phyloP scores from a whole-genome alignment of 1,284 basidiomycete species.

The Cutaneotrichosporon sp. region DNA sequence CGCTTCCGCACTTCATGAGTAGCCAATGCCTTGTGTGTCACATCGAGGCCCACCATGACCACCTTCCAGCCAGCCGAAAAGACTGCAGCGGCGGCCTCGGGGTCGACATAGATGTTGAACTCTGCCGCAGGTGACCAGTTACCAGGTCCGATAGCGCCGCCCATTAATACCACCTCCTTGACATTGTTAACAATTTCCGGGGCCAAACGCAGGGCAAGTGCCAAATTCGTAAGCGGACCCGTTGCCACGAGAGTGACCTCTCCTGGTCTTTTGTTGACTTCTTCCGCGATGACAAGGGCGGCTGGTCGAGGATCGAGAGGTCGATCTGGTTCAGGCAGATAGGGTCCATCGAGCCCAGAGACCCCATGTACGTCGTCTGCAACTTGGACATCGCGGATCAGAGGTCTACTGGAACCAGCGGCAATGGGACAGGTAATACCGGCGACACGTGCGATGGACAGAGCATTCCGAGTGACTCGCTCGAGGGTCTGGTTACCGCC shows the following conservation, averaged over 20 bases:
- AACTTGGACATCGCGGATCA: conserved; percentile 4
- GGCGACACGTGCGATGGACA: conserved; percentile 13
- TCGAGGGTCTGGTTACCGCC: conserved; percentile 20
- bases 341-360: conserved; percentile 13
- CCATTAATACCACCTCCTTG: conserved; percentile 21
- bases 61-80: conserved; percentile 10
- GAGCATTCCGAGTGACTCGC: conserved; percentile 18
- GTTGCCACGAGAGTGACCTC: conserved; percentile 18
- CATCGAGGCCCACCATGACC: conserved; percentile 21
- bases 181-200: conserved; percentile 7
- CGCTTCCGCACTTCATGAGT: conserved; percentile 3
- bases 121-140: conserved; percentile 16
- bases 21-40: conserved; percentile 18
- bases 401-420: background rate
- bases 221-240: conserved; percentile 23
- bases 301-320: conserved; percentile 11
- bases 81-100: conserved; percentile 19
- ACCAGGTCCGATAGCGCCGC: conserved; percentile 16
- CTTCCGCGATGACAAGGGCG: conserved; percentile 13
- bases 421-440: conserved; percentile 15
- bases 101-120: conserved; percentile 23
- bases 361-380: conserved; percentile 13
- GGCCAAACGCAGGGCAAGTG: conserved; percentile 9
- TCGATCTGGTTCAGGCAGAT: conserved; percentile 2
- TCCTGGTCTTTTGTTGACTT: conserved; percentile 9